Base-by-base conservation (phyloP, 345 rosid genomes). In the Crucihimalaya himalaica region DNA sequence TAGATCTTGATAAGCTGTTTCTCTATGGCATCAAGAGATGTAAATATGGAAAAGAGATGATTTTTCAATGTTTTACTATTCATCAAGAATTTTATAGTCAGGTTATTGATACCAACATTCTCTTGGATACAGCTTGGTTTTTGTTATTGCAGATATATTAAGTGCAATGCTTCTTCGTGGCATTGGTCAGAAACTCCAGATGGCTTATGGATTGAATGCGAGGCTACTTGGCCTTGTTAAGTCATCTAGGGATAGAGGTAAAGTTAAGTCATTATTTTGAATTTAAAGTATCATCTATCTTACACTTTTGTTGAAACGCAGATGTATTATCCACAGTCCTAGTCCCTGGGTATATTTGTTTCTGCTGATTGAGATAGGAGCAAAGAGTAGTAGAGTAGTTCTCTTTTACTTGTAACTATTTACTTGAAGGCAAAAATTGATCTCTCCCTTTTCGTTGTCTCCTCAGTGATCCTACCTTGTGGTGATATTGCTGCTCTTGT, bases 401-500 rank as follows among this genome's bases (percentile, higher is more conserved):
- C 31, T 52, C 13, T 51, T 16, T 48, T 31, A 5, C 20, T 61
- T 37, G 71, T 42, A 32, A 6, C 39, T 52, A 59, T 43, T 35
- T 70, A 46, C 56, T 45, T 12, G 71, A 76, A 52, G 71, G 78
- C 74, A 67, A 66, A 78, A 62, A 64, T 35, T 59, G 42, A 56
- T 43, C 29, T 13, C 66, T 70, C 20, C 46, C 42, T 56, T 76
- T 72, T 56, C 34, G 57, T 65, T 31, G 15, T 50, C 63, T 60
- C 66, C 73, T 46, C 82, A 95, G 97, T 81, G 71, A 56, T 65
- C 52, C 34, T 86, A 54, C 82, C 83, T 62, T 85, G 87, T 12
- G 97, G 97, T 77, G 88, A 95, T 81, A 78, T 92, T 81, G 92
- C 97, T 70, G 92, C 96, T 55, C 85, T 90, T 67, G 86, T 88